Base-by-base conservation (phyloP, 768 basidiomycete genomes). In the Crassisporium funariophilum region DNA sequence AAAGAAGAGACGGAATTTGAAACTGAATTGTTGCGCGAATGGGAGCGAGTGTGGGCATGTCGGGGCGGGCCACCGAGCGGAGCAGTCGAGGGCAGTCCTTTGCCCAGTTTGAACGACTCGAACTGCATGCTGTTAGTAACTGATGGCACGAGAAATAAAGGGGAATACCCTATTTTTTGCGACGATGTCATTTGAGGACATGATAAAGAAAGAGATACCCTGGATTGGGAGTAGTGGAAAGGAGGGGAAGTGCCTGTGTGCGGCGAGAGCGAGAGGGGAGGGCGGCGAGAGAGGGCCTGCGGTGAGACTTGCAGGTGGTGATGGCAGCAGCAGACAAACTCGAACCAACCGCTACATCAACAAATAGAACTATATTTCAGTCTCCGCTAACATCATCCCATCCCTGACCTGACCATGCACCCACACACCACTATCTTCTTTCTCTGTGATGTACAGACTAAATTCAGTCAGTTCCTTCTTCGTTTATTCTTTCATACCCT, bases 381-480 rank as follows among this genome's bases (percentile, higher is more conserved):
- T 37, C 51, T 55, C 54, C 53, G 51, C 49, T 54, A 11, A 7
- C 7, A 55, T 50, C 52, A 43, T 41, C 39, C 46, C 40, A 33
- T 43, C 38, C 48, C 44, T 46, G 40, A 39, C 41, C 50, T 52
- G 48, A 17, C 44, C 36, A 37, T 49, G 36, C 40, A 27, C 33
- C 35, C 22, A 35, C 43, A 31, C 43, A 44, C 66, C 54, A 67
- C 84, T 63, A 31, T 87, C 38, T 81, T 95, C 72, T 78, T 95
- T 47, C 69, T 91, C 20, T 97, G 93, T 63, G 94, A 95, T 64
- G 67, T 95, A 2, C 93, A 95, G 67, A 72, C 78, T 6, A 78
- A 80, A 52, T 87, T 92, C 68, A 70, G 90, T 91, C 55, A 52
- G 82, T 53, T 16, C 16, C 10, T 24, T 16, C 41, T 48, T 33